phyloP scores from a whole-genome alignment of 78 protist species.

The Goniomonas avonlea region DNA sequence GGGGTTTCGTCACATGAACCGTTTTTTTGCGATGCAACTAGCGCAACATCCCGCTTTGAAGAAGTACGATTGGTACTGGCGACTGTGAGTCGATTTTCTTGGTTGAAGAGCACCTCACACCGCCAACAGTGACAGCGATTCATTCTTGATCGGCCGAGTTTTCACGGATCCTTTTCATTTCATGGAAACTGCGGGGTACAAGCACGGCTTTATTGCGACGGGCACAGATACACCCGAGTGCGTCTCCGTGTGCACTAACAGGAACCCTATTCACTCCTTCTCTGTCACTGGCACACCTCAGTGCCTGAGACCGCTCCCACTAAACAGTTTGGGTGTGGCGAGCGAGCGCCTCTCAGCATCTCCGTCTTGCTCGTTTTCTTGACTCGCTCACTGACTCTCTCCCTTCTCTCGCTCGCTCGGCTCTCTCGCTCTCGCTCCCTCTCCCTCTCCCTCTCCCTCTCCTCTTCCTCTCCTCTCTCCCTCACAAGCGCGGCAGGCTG shows the following conservation, averaged over 20 bases:
- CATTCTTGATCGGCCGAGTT: not conserved
- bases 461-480: too few relatives aligned
- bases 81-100: too few relatives aligned
- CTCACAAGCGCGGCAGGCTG: too few relatives aligned
- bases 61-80: conserved; percentile 14
- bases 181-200: not conserved
- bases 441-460: too few relatives aligned
- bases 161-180: not conserved
- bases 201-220: not conserved
- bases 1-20: conserved; percentile 4
- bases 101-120: too few relatives aligned
- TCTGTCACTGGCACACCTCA: too few relatives aligned
- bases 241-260: not conserved
- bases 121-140: conserved; percentile 16
- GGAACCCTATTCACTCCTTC: too few relatives aligned
- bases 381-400: too few relatives aligned
- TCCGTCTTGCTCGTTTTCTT: not conserved
- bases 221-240: not conserved
- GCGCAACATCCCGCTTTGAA: not conserved
- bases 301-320: too few relatives aligned
- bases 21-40: not conserved
- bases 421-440: too few relatives aligned
- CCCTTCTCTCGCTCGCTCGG: too few relatives aligned
- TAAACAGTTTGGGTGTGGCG: too few relatives aligned
- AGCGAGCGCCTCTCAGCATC: not conserved